Evolutionary conservation across 768 basidiomycete genomes (phyloP), one percentile per base, ranked within the genome.

Genomic region (Collybia nuda): DNA sequence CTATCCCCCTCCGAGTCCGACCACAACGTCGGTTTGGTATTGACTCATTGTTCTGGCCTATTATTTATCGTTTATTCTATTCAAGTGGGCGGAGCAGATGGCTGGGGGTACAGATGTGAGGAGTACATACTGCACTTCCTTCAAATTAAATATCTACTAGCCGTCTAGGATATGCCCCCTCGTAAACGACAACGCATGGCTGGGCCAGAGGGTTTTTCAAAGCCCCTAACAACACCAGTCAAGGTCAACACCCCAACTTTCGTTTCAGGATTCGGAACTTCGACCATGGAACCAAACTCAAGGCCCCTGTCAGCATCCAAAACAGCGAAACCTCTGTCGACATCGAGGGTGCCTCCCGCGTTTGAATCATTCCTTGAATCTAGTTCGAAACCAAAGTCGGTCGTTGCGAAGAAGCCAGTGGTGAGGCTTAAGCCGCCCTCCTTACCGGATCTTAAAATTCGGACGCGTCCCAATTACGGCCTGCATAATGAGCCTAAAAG

Each of bases 111-210:
- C 32, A 32, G 6, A 14, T 14, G 32, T 32, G 32, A 32, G 32
- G n/a, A n/a, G n/a, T n/a, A n/a, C 12, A 6, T 11, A 14, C 14
- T 32, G 5, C 12, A 32, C 7, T 5, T 32, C 7, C 2, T 32
- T 9, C 32, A 32, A 32, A 14, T 14, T 32, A 11, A 32, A 38
- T 28, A 36, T 32, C 15, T 6, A 39, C 21, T 19, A 5, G 44
- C 42, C 14, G 43, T n/a, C 17, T 41, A 61, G 55, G 54, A 52
- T 19, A 44, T 38, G 18, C 54, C 52, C 9, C 40, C 53, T 11
- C 52, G 43, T 37, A 62, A 62, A 47, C 56, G 58, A 23, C 53
- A 51, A 36, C 52, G 54, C 19, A 52, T 60, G 50, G 43, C 44
- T 36, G 42, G 12, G 22, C 54, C 61, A 32, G 56, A 59, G 36